Evolutionary conservation across 2,329 filamentous ascomycete genomes (phyloP).

Genomic region (Colletotrichum horii): DNA sequence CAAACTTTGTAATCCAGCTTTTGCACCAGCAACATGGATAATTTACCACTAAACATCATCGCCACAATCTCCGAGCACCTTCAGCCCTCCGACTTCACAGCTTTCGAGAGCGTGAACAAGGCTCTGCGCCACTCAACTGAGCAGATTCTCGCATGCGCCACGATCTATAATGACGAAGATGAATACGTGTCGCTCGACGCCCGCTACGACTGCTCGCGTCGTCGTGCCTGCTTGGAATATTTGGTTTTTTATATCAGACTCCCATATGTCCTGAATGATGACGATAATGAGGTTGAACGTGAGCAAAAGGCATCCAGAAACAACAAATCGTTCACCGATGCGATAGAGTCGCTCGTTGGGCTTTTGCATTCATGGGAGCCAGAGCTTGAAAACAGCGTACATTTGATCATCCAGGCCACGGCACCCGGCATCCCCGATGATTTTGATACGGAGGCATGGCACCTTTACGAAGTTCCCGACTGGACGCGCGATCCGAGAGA

Average conservation of each 20-base stretch:
- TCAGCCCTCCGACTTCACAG: neutral
- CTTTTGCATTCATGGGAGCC: neutral
- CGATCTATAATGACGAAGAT: neutral
- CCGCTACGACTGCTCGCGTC: neutral
- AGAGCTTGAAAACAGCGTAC: neutral
- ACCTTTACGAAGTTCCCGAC: neutral
- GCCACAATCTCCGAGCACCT: neutral
- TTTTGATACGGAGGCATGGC: neutral
- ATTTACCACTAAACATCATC: neutral
- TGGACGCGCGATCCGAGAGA: neutral
- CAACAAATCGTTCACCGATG: neutral
- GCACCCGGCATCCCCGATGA: neutral
- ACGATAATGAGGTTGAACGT: neutral
- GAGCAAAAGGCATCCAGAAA: neutral
- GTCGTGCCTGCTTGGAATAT: neutral
- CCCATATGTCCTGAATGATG: neutral
- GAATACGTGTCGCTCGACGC: fast-evolving
- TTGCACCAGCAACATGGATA: neutral
- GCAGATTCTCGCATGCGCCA: neutral
- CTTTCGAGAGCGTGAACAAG: neutral
- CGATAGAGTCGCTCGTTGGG: neutral
- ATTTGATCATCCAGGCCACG: neutral
- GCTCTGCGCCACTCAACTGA: neutral
- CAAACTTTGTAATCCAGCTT: fast-evolving
- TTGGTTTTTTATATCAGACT: neutral